phyloP scores from a whole-genome alignment of 192 early-diverging fungal genomes.

The Spizellomyces sp. region DNA sequence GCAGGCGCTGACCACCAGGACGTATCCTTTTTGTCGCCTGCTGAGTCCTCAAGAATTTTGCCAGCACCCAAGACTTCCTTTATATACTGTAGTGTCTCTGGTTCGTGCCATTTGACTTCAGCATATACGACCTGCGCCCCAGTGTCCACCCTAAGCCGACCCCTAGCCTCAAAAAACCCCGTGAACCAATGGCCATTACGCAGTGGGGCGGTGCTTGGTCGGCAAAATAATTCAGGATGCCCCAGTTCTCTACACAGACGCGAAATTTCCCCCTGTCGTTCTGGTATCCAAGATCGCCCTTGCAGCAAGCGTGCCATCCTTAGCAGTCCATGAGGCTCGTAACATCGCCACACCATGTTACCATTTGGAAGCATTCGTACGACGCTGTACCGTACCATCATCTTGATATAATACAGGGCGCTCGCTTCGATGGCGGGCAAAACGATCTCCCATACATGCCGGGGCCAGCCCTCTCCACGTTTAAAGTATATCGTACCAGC shows the following conservation, averaged over 20 bases:
- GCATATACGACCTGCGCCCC: not conserved
- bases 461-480: constrained; percentile 1
- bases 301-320: constrained; percentile 2
- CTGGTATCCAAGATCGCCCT: constrained; percentile 4
- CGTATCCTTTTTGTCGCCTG: not conserved
- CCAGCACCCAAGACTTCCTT: not conserved
- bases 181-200: not conserved
- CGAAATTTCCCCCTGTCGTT: not conserved
- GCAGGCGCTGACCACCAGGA: not conserved
- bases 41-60: not conserved
- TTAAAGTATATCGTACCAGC: constrained; percentile 5
- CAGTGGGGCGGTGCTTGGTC: not conserved
- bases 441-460: constrained; percentile 8
- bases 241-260: not conserved
- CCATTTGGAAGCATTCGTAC: not conserved
- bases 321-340: not conserved
- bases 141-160: not conserved
- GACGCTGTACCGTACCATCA: constrained; percentile 10
- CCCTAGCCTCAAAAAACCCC: constrained; percentile 5
- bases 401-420: not conserved
- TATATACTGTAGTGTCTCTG: not conserved
- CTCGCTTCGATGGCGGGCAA: not conserved
- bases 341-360: not conserved
- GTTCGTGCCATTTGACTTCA: constrained; percentile 6
- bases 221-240: not conserved